A percentile compares a stretch with the other conserved stretches of the same genome.
phyloP scores from a whole-genome alignment of 768 basidiomycete species.

The Hygrophorus russula region DNA sequence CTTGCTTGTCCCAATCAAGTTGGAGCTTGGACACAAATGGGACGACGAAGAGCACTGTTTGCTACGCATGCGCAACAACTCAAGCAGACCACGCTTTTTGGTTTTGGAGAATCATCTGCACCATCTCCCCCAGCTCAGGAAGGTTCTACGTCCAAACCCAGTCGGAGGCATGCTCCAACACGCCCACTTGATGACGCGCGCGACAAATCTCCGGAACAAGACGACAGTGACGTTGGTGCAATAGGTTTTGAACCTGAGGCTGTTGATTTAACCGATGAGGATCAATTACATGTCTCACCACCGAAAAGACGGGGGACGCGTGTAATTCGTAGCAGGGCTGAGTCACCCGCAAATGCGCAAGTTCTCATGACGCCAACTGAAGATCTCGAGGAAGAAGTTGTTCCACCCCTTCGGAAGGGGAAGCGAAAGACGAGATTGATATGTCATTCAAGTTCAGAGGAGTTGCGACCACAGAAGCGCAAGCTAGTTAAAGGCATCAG shows the following conservation, averaged over 20 bases:
- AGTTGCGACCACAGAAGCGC: constrained; percentile 20
- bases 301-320: constrained; percentile 7
- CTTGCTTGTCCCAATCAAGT: too few relatives aligned
- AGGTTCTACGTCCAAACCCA: neutral
- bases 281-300: constrained; percentile 6
- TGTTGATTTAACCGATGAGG: constrained; percentile 7
- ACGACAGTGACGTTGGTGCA: constrained; percentile 21
- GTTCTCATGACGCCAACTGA: neutral
- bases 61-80: too few relatives aligned
- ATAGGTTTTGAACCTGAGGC: constrained; percentile 37
- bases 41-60: constrained; percentile 15
- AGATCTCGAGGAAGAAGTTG: neutral
- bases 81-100: constrained; percentile 34
- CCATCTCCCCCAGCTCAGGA: constrained; percentile 1
- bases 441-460: constrained; percentile 18
- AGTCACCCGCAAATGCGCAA: constrained; percentile 13
- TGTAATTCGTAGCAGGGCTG: constrained; percentile 11
- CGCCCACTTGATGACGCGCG: neutral
- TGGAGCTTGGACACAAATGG: constrained; percentile 7
- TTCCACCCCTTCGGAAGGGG: neutral
- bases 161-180: too few relatives aligned
- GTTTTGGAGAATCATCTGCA: constrained; percentile 20
- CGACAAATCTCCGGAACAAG: constrained; percentile 1
- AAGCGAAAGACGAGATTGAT: constrained; percentile 10
- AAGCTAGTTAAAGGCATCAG: constrained; percentile 32